Evolutionary conservation across 2,329 filamentous ascomycete genomes (phyloP).

Genomic region (Sporothrix brasiliensis): DNA sequence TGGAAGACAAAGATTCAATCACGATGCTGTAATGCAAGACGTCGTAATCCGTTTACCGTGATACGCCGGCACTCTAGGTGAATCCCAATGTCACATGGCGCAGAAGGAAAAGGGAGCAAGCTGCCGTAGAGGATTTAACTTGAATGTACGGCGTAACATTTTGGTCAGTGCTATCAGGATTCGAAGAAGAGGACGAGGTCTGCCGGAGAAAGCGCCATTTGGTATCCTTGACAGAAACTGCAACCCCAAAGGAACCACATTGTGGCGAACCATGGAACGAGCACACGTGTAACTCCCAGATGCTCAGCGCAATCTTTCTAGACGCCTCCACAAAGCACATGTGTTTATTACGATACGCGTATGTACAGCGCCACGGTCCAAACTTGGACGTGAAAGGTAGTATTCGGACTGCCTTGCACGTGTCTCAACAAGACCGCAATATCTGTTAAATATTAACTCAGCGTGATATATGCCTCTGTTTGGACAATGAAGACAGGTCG

Average conservation of each 20-base stretch:
- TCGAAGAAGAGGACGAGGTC: neutral
- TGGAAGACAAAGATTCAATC: neutral
- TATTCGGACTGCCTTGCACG: neutral
- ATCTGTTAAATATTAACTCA: constrained; percentile 18
- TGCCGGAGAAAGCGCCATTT: neutral
- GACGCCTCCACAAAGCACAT: constrained; percentile 18
- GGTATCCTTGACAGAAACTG: neutral
- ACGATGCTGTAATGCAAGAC: neutral
- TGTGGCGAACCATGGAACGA: constrained; percentile 19
- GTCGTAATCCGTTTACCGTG: neutral
- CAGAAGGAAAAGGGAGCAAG: neutral
- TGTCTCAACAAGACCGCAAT: neutral
- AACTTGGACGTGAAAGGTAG: neutral
- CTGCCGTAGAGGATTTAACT: neutral
- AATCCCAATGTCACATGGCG: neutral
- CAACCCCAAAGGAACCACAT: neutral
- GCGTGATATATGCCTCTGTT: constrained; percentile 20
- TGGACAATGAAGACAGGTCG: neutral
- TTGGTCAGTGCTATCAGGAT: too few relatives aligned
- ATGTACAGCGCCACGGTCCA: neutral
- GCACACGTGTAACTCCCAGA: constrained; percentile 10
- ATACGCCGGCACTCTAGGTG: constrained; percentile 13
- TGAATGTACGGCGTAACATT: neutral
- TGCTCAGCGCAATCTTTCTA: constrained; percentile 3
- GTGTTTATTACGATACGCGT: constrained; percentile 14